phyloP scores from a whole-genome alignment of 768 basidiomycete genomes.

The Rossbeevera mucosa region DNA sequence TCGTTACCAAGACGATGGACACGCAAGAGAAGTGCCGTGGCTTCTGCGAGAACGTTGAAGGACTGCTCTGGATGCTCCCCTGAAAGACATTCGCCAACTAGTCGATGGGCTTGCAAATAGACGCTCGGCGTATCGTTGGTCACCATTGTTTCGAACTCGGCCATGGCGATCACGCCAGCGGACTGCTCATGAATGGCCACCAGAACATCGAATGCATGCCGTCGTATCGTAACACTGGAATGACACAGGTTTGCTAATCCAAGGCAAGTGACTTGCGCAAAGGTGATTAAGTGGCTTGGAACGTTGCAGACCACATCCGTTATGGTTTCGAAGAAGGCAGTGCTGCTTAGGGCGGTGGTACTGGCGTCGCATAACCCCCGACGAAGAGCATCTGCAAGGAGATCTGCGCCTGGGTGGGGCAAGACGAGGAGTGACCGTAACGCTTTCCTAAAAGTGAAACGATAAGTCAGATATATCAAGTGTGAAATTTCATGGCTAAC shows the following conservation, averaged over 20 bases:
- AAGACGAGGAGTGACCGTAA: conserved; percentile 63
- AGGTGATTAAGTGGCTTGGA: conserved; percentile 57
- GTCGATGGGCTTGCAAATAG: conserved; percentile 75
- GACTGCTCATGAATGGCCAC: conserved; percentile 67
- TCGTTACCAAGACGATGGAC: conserved; percentile 48
- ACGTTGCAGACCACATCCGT: conserved; percentile 59
- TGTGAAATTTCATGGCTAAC: conserved; percentile 39
- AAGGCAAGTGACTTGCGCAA: conserved; percentile 71
- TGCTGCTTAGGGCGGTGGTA: conserved; percentile 46
- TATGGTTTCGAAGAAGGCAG: conserved; percentile 74
- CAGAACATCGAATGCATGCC: conserved; percentile 73
- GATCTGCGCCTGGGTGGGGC: conserved; percentile 46
- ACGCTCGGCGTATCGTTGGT: conserved; percentile 69
- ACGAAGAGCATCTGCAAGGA: conserved; percentile 62
- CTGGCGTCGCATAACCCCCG: conserved; percentile 65
- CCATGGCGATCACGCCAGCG: conserved; percentile 62
- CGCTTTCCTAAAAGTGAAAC: conserved; percentile 54
- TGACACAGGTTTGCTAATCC: conserved; percentile 85
- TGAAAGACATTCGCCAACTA: conserved; percentile 74
- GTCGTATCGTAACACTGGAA: conserved; percentile 55
- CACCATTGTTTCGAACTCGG: conserved; percentile 68
- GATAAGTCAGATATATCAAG: conserved; percentile 8
- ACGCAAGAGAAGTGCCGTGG: conserved; percentile 68
- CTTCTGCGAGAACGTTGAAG: conserved; percentile 60
- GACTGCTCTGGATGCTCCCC: conserved; percentile 68